Evolutionary conservation across 345 rosid species (phyloP), one percentile per base, ranked within the genome.

Genomic region (Melaleuca alternifolia): DNA sequence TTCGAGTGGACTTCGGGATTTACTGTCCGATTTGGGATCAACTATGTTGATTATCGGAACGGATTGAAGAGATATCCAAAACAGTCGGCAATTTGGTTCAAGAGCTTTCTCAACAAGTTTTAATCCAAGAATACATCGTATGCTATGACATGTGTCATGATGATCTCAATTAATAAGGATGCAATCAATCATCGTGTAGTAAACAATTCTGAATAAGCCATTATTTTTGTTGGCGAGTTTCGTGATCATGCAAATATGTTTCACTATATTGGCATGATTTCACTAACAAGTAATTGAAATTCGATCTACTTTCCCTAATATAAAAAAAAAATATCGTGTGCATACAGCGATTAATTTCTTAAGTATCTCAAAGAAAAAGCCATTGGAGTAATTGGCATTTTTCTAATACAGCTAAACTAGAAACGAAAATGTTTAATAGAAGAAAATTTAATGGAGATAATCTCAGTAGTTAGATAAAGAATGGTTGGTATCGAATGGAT

Each of bases 1-100:
- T 95, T 94, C 10, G 94, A 93, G 75, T 93, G 96, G 96, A 51
- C 53, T 71, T 86, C 86, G 14, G 96, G 98, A 54, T 95, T 89
- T 85, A 92, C 93, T 0, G 84, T 88, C 50, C 90, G 95, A 51
- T 93, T 90, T 28, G 95, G 96, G 6, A 84, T 93, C 57, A 86
- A 83, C 83, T 94, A 90, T 48, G 91, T 94, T 4, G 96, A 95
- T 85, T 93, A 83, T 85, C 86, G 92, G 83, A 85, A 93, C 51
- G 92, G 90, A 10, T 86, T 91, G 54, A 92, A 91, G 88, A 79
- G 95, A 89, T 91, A 90, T 51, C 92, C 93, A 14, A 95, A 94
- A 83, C 87, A 87, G 44, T 51, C 53, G 0, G 48, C 48, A 3
- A 30, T 83, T 33, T 16, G 54, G 56, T 20, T 83, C 61, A 53